Conservation (phyloP, 208 protist genomes). For the Trypanosoma rangeli region DNA sequence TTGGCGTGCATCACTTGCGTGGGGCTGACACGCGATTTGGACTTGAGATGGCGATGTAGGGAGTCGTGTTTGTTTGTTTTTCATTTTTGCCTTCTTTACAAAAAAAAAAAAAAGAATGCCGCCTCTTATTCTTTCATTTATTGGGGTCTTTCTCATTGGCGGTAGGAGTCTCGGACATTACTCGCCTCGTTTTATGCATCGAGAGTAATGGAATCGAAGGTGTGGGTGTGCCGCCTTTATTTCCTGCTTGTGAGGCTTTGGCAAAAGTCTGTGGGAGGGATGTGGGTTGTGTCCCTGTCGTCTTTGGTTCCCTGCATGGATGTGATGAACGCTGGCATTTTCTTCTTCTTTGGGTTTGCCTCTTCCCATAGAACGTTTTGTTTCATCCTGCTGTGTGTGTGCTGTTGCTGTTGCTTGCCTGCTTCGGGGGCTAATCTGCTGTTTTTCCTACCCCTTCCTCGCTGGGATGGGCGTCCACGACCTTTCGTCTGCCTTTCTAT, state of each 20-base stretch:
- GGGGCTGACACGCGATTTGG: slow-evolving; percentile 63
- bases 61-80: neutral
- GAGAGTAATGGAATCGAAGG: neutral
- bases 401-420: too few relatives aligned
- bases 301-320: neutral
- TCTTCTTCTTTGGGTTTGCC: neutral
- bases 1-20: slow-evolving; percentile 56
- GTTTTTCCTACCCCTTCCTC: too few relatives aligned
- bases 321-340: neutral
- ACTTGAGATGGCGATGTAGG: slow-evolving; percentile 62
- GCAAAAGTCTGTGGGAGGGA: too few relatives aligned
- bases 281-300: neutral
- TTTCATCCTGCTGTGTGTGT: too few relatives aligned
- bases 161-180: neutral
- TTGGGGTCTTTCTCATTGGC: neutral
- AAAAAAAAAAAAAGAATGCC: too few relatives aligned
- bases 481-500: neutral
- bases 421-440: too few relatives aligned
- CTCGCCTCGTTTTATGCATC: neutral
- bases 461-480: too few relatives aligned
- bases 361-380: too few relatives aligned
- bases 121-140: neutral
- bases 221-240: neutral
- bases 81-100: too few relatives aligned
- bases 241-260: slow-evolving; percentile 2